Base-by-base conservation (phyloP, 257 asterid genomes). In the Echites panduratus region DNA sequence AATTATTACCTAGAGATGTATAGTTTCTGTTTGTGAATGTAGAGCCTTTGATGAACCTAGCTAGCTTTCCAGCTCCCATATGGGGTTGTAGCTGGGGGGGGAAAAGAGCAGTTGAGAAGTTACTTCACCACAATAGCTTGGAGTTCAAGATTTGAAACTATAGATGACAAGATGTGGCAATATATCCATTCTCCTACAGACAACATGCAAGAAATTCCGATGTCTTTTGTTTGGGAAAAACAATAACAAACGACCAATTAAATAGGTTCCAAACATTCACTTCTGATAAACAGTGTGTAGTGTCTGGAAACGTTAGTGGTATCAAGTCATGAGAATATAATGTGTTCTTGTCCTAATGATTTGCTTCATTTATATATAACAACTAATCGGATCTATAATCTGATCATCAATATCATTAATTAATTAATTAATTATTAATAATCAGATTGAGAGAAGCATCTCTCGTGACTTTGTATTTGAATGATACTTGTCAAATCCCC, bases 161-260 rank as follows among this genome's bases (percentile, higher is more conserved):
- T 70, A 29, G 9, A 27, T 61, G 76, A 72, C 76, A 72, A 59
- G 70, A 61, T 29, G 44, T 72, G 59, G 6, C 20, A 17, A 59
- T 71, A 41, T 57, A 49, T 48, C 7, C 8, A 12, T 61, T 59
- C 69, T 44, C 29, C 29, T 44, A 43, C 29, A 73, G 38, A 73
- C 26, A 47, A 62, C 53, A 32, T 40, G 70, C 47, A 73, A 29
- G 70, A 73, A 73, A 61, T 73, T 61, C 47, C 70, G 27, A 1
- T 10, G 54, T 45, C 20, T 20, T 59, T n/a, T 66, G 22, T 50
- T 38, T 45, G 24, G 41, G 27, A 49, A 11, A n/a, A 63, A 35
- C 47, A 62, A 19, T 7, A 35, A 49, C 20, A 49, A 63, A 49
- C 53, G 22, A 47, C 59, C 77, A 64, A 35, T 38, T 48, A 22